Evolutionary conservation across 2,329 filamentous ascomycete genomes (phyloP), one percentile per base, ranked within the genome.

Genomic region (Aspergillus ochraceus): DNA sequence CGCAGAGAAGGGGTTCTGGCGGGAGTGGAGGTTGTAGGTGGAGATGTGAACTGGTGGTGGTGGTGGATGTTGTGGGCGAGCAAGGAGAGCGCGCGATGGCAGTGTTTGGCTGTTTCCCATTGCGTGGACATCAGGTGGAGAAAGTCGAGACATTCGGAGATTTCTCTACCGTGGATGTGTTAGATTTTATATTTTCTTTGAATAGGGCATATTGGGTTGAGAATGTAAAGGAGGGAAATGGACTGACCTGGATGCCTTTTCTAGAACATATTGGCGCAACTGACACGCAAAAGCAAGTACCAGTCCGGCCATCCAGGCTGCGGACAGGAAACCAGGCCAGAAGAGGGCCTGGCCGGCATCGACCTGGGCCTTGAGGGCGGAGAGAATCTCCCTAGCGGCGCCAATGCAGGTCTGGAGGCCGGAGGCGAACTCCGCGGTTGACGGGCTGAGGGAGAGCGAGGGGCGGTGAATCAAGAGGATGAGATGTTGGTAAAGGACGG

Each of bases 241-340:
- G 8, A 69, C 71, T 55, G 67, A 76, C 73, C 67, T 65, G 29
- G 69, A 65, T 1, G 73, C 76, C 46, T 75, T 74, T 0, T 60
- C 57, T 46, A 76, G 63, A 8, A 72, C 70, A 57, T 77, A 77
- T 60, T 77, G 76, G 12, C 71, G 71, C 6, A 78, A 58, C 51
- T 78, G 76, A 45, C 76, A 78, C 17, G 76, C 76, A 57, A 77
- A 77, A 12, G 75, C 76, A 54, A 77, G 70, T 4, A 78, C 74
- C 6, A 78, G 66, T 11, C 76, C 76, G 0, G 74, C 71, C 76
- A 78, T 78, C 72, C 75, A 78, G 1, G 73, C 73, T 0, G 76
- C 76, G 1, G 74, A 77, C 5, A 78, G 59, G 19, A 77, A 72
- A 0, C 75, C 74, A 0, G 76, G 76, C 66, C 76, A 75, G 62